Evolutionary conservation across 179 eudicot genomes (phyloP), one percentile per base, ranked within the genome.

Genomic region (Patellifolia procumbens): DNA sequence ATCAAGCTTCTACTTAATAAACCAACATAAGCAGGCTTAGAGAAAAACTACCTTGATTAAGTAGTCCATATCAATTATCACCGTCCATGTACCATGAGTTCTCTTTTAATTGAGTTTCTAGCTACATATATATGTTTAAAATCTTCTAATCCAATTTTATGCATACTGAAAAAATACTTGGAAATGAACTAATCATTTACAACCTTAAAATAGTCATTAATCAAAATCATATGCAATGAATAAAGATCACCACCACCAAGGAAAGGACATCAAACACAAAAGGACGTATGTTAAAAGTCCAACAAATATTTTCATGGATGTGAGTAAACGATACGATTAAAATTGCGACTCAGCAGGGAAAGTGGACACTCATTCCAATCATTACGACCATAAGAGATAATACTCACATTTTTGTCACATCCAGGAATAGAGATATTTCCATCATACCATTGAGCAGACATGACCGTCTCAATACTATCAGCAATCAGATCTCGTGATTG

Each of bases 371-470:
- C 22, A 74, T 49, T 17, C 9, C 45, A 7, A 17, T 32, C 56
- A 71, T 17, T n/a, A 80, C 55, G 42, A 53, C 22, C 10, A 72
- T 31, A 28, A 70, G 83, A 16, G 72, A 69, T 37, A 48, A 43
- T 9, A 42, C 91, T 87, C 83, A 94, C 98, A 86, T 94, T 94
- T 78, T 94, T 94, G 76, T 94, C 98, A 81, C 98, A 94, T n/a
- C 98, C 98, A 46, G 98, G 98, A 43, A 94, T 91, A 76, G 98
- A 91, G 71, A 94, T 91, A 74, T 94, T 92, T 12, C 97, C 98
- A 83, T 94, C 98, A 75, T 94, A 94, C 97, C 97, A 92, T 83
- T 94, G 98, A 67, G 97, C 98, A 73, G 93, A 78, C 98, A 94
- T 92, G 45, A 94, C 98, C 46, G 96, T 94, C 86, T 94, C 98